These are phyloP conservation scores for Claviceps sorghi DNA, from an alignment of 2,329 filamentous ascomycete genomes.

Conservation along the genomic window DNA sequence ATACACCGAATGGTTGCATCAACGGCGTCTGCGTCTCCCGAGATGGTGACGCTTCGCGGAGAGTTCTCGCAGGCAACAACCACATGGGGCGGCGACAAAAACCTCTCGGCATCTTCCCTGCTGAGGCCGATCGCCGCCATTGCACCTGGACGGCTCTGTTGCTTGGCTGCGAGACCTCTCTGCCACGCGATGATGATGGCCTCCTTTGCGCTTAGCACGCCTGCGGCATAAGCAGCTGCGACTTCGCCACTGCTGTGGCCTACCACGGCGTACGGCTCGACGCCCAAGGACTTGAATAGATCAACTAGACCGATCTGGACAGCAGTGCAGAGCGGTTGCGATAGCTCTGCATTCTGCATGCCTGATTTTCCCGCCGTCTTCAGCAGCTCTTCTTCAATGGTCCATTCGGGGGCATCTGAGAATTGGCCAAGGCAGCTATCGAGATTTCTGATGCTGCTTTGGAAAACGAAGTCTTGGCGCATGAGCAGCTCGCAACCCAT, in stretches of 20 bases:
- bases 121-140: slow-evolving; percentile 23
- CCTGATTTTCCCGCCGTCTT: neutral
- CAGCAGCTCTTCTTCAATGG: neutral
- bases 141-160: slow-evolving; percentile 8
- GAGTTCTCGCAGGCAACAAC: slow-evolving; percentile 17
- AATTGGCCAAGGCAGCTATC: neutral
- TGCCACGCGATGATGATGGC: slow-evolving; percentile 9
- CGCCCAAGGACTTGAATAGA: slow-evolving; percentile 14
- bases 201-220: slow-evolving; percentile 10
- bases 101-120: slow-evolving; percentile 10
- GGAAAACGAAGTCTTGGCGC: no score
- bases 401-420: neutral
- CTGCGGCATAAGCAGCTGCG: slow-evolving; percentile 19
- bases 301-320: slow-evolving; percentile 22
- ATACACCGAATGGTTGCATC: slow-evolving; percentile 3
- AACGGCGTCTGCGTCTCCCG: slow-evolving; percentile 11
- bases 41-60: slow-evolving; percentile 16
- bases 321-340: slow-evolving; percentile 18
- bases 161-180: slow-evolving; percentile 13
- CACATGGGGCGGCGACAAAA: slow-evolving; percentile 9
- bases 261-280: slow-evolving; percentile 12
- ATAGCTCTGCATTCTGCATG: neutral
- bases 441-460: no score
- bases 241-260: slow-evolving; percentile 22
- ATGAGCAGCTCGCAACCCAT: slow-evolving; percentile 1